Base-by-base conservation (phyloP, 768 basidiomycete genomes). In the Rhodotorula toruloides region DNA sequence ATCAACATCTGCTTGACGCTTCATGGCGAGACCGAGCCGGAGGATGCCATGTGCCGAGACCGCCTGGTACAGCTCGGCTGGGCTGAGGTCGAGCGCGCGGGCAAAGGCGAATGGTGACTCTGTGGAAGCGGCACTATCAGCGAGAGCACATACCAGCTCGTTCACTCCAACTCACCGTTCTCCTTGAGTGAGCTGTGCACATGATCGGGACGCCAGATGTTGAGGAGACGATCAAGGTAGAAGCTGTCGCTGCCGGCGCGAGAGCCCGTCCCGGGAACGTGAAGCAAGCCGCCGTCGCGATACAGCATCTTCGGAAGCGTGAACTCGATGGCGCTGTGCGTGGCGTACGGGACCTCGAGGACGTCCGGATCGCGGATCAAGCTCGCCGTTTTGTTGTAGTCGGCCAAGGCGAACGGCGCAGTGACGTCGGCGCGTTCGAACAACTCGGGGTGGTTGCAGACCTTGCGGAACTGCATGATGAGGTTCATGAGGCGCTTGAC, bases 391-490 rank as follows among this genome's bases (percentile, higher is more conserved):
- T 83, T 84, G 48, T 87, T 89, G 76, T 88, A 94, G 29, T 82
- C 80, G 53, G 87, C 85, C 76, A 98, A 96, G 3, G 93, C 88
- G 77, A 90, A 90, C 1, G 96, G 93, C 0, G 93, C 88, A 16
- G 88, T 83, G 47, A 99, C 93, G 76, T 98, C 96, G 34, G 93
- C 93, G 22, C 96, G 85, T 77, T 98, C 92, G 76, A 99, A 99
- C 36, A 99, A 83, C 76, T 98, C 94, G 0, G 96, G 96, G 73
- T 99, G 96, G 74, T 97, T 98, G 82, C 94, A 98, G 69, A 89
- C 91, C 82, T 99, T 99, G 72, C 96, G 87, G 82, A 98, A 98
- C 77, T 99, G 96, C 96, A 99, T 99, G 68, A 99, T 96, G 66
- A 99, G 83, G 78, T 98, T 99, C 94, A 98, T 98, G 66, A 99